Conservation (phyloP, 306 rosid species). For the Gynostemma pentaphyllum region DNA sequence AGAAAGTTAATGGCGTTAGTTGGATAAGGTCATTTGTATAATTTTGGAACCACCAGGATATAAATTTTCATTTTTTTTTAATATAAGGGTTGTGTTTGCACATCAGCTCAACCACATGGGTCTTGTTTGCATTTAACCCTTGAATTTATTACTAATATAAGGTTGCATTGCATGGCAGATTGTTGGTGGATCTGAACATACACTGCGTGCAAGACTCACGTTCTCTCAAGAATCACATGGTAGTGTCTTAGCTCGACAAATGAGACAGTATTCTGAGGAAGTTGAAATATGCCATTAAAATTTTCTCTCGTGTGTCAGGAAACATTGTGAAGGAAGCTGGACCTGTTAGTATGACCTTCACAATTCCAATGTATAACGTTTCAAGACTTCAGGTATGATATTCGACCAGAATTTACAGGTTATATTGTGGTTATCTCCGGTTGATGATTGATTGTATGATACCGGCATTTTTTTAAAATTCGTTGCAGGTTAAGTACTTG, state of each 20-base stretch:
- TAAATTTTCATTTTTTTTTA: too few species aligned
- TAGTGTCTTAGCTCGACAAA: slow-evolving; percentile 12
- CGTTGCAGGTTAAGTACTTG: slow-evolving; percentile 87
- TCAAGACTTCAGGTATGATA: slow-evolving; percentile 70
- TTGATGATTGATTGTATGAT: slow-evolving; percentile 11
- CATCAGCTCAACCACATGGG: too few species aligned
- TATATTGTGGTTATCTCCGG: not conserved
- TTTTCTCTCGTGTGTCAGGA: slow-evolving; percentile 34
- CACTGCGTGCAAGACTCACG: slow-evolving; percentile 70
- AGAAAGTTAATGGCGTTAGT: too few species aligned
- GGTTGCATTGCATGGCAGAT: slow-evolving; percentile 38
- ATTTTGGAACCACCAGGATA: too few species aligned
- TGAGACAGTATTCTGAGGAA: not conserved
- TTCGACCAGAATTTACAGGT: not conserved
- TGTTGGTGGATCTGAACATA: slow-evolving; percentile 92
- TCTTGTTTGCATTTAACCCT: too few species aligned
- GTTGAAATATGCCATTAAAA: not conserved
- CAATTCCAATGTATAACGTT: slow-evolving; percentile 82
- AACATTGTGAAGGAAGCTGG: slow-evolving; percentile 90
- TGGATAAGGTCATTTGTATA: too few species aligned
- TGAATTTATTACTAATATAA: slow-evolving; percentile 11
- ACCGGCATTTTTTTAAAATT: slow-evolving; percentile 12
- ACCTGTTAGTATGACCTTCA: slow-evolving; percentile 90
- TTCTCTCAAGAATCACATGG: slow-evolving; percentile 81
- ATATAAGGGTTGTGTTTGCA: too few species aligned